phyloP scores from a whole-genome alignment of 2,329 filamentous ascomycete genomes.

The Aspergillus carbonarius region DNA sequence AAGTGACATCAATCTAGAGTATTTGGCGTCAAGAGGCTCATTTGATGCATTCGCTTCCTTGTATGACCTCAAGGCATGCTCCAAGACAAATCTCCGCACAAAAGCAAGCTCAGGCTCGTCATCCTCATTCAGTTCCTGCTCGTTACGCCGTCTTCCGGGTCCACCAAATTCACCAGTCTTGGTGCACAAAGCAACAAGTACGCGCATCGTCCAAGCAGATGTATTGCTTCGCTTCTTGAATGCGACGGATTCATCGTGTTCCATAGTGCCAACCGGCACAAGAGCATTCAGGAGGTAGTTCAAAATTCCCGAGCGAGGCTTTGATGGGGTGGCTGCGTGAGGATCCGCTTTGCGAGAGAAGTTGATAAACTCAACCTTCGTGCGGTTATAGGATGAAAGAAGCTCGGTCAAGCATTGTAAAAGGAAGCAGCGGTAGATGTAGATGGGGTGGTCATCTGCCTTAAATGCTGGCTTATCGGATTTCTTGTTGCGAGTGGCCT shows the following conservation, averaged over 20 bases:
- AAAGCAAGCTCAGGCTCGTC: constrained; percentile 65
- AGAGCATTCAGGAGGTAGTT: constrained; percentile 90
- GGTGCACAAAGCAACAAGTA: constrained; percentile 80
- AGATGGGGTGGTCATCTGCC: constrained; percentile 88
- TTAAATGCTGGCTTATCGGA: constrained; percentile 75
- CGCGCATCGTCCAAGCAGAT: constrained; percentile 79
- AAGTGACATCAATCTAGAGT: constrained; percentile 80
- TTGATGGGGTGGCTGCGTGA: constrained; percentile 82
- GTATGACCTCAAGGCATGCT: constrained; percentile 88
- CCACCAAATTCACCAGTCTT: constrained; percentile 78
- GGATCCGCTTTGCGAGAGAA: constrained; percentile 90
- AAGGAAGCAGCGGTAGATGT: constrained; percentile 93
- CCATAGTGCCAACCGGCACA: constrained; percentile 63
- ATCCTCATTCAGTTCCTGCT: constrained; percentile 37
- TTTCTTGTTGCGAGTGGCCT: constrained; percentile 55
- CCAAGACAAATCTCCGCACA: constrained; percentile 90
- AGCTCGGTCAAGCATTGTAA: constrained; percentile 90
- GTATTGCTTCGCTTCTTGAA: constrained; percentile 85
- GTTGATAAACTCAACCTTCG: constrained; percentile 98
- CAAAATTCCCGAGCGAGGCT: constrained; percentile 85
- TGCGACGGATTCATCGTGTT: constrained; percentile 69
- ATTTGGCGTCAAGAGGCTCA: constrained; percentile 80
- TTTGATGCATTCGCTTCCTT: constrained; percentile 78
- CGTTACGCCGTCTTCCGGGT: constrained; percentile 55
- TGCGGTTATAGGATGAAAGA: constrained; percentile 84